Percentiles rank a stretch among this genome's conserved stretches.
These are phyloP conservation scores for Pinus taeda DNA, from an alignment of 75 land plant species.

Conservation along the genomic window DNA sequence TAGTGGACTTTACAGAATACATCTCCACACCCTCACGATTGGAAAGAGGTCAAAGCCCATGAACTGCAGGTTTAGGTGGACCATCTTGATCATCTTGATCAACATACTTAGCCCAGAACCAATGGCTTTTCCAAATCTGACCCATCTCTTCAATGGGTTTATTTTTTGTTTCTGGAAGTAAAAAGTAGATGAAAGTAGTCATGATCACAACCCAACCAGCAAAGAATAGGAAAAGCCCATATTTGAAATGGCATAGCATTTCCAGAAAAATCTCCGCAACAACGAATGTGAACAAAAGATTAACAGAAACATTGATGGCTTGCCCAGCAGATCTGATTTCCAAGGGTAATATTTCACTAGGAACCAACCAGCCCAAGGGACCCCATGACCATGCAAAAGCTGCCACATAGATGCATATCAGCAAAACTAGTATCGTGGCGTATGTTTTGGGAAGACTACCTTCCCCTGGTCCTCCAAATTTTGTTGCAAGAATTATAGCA, in stretches of 20 bases:
- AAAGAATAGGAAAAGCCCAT: conserved; percentile 79
- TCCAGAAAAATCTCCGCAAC: conserved; percentile 78
- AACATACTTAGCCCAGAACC: conserved; percentile 70
- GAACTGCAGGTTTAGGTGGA: too few relatives aligned
- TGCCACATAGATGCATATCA: conserved; percentile 49
- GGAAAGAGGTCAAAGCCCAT: too few relatives aligned
- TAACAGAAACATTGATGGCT: conserved; percentile 71
- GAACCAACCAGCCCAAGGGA: conserved; percentile 88
- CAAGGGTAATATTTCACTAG: conserved; percentile 85
- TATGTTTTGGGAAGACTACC: conserved; percentile 27
- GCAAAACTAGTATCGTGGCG: conserved; percentile 38
- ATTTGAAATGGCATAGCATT: conserved; percentile 60
- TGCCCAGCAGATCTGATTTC: conserved; percentile 93
- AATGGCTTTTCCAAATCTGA: conserved; percentile 55
- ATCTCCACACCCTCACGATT: too few relatives aligned
- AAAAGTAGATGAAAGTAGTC: conserved; percentile 58
- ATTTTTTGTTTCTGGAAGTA: conserved; percentile 87
- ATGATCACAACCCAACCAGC: conserved; percentile 66
- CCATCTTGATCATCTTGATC: not conserved
- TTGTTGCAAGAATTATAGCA: not conserved
- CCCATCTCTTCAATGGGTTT: conserved; percentile 76
- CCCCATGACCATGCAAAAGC: conserved; percentile 97
- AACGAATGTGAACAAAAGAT: conserved; percentile 75
- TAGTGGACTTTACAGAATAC: too few relatives aligned
- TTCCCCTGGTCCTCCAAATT: not conserved